Evolutionary conservation across 202 grass and related monocot species (phyloP).

Genomic region (Elaeis oleifera): DNA sequence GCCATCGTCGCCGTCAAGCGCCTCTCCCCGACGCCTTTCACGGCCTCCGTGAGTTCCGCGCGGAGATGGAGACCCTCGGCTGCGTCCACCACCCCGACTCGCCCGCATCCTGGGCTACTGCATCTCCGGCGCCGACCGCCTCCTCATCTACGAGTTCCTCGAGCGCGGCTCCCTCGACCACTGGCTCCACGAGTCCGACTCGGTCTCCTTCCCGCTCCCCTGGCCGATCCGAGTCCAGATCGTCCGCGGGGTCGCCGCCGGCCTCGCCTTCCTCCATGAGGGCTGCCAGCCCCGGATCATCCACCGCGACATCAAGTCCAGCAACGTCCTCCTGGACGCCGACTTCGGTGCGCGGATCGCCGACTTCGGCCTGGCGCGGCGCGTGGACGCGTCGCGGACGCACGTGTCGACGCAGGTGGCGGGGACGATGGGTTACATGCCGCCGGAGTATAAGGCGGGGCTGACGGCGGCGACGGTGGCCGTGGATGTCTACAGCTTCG

Average conservation of each 20-base stretch:
- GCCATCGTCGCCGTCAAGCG: slow-evolving; percentile 58
- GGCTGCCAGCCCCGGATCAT: slow-evolving; percentile 43
- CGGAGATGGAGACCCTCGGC: slow-evolving; percentile 77
- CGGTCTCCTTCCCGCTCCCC: slow-evolving; percentile 16
- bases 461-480: slow-evolving; percentile 25
- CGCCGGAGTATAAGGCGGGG: slow-evolving; percentile 49
- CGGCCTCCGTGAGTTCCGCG: slow-evolving; percentile 68
- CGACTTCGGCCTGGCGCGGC: slow-evolving; percentile 76
- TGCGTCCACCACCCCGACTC: slow-evolving; percentile 53
- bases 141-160: slow-evolving; percentile 87
- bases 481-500: slow-evolving; percentile 79
- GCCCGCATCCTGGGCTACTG: slow-evolving; percentile 70
- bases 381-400: slow-evolving; percentile 35
- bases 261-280: slow-evolving; percentile 71
- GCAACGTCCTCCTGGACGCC: slow-evolving; percentile 70
- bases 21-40: slow-evolving; percentile 41
- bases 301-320: slow-evolving; percentile 81
- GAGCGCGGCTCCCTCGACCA: slow-evolving; percentile 67
- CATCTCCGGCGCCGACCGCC: slow-evolving; percentile 44
- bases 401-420: slow-evolving; percentile 75
- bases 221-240: slow-evolving; percentile 44
- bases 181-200: slow-evolving; percentile 47
- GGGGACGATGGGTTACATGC: slow-evolving; percentile 83
- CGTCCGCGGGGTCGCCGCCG: slow-evolving; percentile 43
- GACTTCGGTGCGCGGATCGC: slow-evolving; percentile 61